Base-by-base conservation (phyloP, 1,139 yeast genomes). In the Debaryomyces sp. region DNA sequence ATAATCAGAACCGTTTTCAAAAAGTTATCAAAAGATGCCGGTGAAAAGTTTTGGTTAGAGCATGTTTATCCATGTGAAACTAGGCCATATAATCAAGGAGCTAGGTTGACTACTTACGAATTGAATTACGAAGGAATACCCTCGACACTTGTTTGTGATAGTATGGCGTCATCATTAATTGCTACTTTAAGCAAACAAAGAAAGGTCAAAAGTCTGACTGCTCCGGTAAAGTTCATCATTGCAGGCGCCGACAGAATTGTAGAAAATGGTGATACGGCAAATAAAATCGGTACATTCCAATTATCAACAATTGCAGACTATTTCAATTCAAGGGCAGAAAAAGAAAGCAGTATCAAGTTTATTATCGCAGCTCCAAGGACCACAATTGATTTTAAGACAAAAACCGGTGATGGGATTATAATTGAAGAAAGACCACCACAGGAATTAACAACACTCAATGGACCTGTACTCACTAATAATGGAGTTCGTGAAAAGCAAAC, bases 181-280 rank as follows among this genome's bases (percentile, higher is more conserved):
- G 59, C 66, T 10, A 58, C 72, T 5, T 67, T 73, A 51, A 57
- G 59, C 21, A 51, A 56, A 9, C 55, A 52, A 9, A 58, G 50
- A 22, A 34, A 49, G 7, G 55, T 65, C 29, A 69, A 67, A 44
- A 53, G 49, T 3, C 55, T 55, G 50, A 38, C 50, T 17, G 85
- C 77, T 61, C 96, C 88, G 1, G 82, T 94, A 47, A 87, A 87
- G 64, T 89, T 91, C 44, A 86, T 92, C 27, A 89, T 94, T 46
- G 98, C 89, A n/a, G 99, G 99, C 40, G 97, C 98, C n/a, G 99
- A 94, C 64, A 81, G 99, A 65, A 87, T 94, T 33, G 97, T 92
- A 2, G 74, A 77, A 41, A 88, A 91, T 66, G 99, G 99, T 49
- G 99, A 94, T 63, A 84, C 97, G 23, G 98, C 98, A 1, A 94